Percentiles rank a stretch among this genome's conserved stretches.
Conservation (phyloP, 2,329 filamentous ascomycete genomes). For the Pestalotiopsis sp. region DNA sequence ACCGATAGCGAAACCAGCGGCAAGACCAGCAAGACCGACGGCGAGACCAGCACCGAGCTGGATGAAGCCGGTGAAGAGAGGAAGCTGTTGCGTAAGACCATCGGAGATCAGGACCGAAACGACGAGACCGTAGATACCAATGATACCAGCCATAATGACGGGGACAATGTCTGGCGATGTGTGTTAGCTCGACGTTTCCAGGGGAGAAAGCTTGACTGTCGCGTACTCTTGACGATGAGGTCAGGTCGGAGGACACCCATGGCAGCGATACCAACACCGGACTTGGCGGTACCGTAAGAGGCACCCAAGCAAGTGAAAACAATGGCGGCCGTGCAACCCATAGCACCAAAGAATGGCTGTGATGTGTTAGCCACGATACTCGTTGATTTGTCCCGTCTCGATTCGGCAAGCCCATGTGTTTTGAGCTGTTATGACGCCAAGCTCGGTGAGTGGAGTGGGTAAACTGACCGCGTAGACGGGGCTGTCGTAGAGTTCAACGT, state of each 20-base stretch:
- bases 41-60: constrained; percentile 82
- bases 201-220: constrained; percentile 1
- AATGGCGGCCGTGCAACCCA: constrained; percentile 87
- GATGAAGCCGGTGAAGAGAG: constrained; percentile 83
- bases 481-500: constrained; percentile 51
- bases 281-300: constrained; percentile 98
- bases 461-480: constrained; percentile 98
- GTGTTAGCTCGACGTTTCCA: constrained; percentile 23
- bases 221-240: constrained; percentile 98
- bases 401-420: background rate
- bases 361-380: constrained; percentile 22
- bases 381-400: background rate
- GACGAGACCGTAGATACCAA: constrained; percentile 96
- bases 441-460: constrained; percentile 23
- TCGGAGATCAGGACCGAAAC: constrained; percentile 87
- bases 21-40: constrained; percentile 81
- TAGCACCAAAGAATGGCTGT: constrained; percentile 78
- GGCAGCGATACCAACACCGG: constrained; percentile 95
- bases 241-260: constrained; percentile 99
- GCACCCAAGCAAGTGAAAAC: constrained; percentile 97
- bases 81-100: constrained; percentile 70
- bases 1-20: constrained; percentile 83
- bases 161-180: constrained; percentile 83
- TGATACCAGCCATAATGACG: constrained; percentile 99
- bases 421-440: constrained; percentile 25